Percentiles rank a stretch among this genome's conserved stretches.
These are phyloP conservation scores for Paramecium sexaurelia DNA, from an alignment of 73 alveolate species.

Conservation along the genomic window DNA sequence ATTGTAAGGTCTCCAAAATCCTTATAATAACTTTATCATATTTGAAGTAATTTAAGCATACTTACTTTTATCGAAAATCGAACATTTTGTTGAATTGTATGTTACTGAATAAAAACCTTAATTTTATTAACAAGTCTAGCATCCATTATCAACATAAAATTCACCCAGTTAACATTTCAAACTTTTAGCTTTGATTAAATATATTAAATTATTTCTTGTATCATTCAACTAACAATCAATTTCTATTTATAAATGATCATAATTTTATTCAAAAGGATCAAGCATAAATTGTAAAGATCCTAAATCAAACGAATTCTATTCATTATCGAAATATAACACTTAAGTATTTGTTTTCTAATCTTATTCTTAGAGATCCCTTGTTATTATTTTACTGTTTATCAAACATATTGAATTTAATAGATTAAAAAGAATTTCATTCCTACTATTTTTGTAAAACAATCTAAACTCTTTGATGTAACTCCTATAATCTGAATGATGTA, in stretches of 20 bases:
- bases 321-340: neutral
- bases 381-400: neutral
- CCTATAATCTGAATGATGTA: neutral
- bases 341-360: neutral
- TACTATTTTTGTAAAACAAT: neutral
- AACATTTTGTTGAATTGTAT: neutral
- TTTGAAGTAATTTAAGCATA: neutral
- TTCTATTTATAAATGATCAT: neutral
- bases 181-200: neutral
- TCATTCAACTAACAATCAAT: neutral
- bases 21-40: neutral
- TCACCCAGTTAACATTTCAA: neutral
- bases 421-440: neutral
- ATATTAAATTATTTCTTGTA: neutral
- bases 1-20: neutral
- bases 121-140: neutral
- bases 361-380: neutral
- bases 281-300: neutral
- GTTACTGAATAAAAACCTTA: neutral
- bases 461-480: neutral
- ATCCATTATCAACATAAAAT: neutral
- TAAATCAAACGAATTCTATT: neutral
- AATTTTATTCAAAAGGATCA: neutral
- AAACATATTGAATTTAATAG: neutral
- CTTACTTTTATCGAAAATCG: neutral